Evolutionary conservation across 495 filamentous ascomycete genomes (phyloP), one percentile per base, ranked within the genome.

Genomic region (Penicillium pancosmium): DNA sequence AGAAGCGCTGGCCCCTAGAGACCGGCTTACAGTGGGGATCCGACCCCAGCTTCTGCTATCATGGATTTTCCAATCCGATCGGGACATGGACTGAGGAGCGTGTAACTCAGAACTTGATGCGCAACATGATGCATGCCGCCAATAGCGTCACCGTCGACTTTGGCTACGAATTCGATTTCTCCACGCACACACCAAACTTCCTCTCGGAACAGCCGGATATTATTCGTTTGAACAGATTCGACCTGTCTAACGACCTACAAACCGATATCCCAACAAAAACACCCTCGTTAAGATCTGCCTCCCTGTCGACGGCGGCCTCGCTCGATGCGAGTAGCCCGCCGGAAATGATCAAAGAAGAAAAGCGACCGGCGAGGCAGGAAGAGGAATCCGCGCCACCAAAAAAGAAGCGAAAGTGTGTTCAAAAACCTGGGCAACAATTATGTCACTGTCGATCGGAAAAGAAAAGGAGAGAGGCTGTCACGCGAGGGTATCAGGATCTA

Each of bases 361-460:
- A 27, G 21, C 56, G 49, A 13, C 55, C 46, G 11, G 47, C 50
- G 4, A 15, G 19, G 4, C 18, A 48, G 8, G 12, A 54, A 11
- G 44, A 49, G 34, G 21, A 43, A 4, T 19, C 15, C 2, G 11
- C 54, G 13, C 54, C 54, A 23, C 50, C 50, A 5, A 56, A 15
- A 9, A 66, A 57, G 15, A 69, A 69, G 36, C 54, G 64, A 12
- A 69, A 69, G 19, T 69, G 67, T 38, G 50, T 64, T 4, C 67
- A 69, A 35, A 62, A 51, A 38, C 56, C 67, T 15, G 67, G 67
- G 8, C 67, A 69, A 38, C 55, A 55, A 35, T 38, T 67, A 12
- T 69, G 67, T 52, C 67, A 69, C 46, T 69, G 67, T 35, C 64
- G 56, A 13, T 64, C 67, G 4, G 67, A 69, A 21, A 69, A 69